Evolutionary conservation across 208 protist species (phyloP), one percentile per base, ranked within the genome.

Genomic region (Angomonas ambiguus): DNA sequence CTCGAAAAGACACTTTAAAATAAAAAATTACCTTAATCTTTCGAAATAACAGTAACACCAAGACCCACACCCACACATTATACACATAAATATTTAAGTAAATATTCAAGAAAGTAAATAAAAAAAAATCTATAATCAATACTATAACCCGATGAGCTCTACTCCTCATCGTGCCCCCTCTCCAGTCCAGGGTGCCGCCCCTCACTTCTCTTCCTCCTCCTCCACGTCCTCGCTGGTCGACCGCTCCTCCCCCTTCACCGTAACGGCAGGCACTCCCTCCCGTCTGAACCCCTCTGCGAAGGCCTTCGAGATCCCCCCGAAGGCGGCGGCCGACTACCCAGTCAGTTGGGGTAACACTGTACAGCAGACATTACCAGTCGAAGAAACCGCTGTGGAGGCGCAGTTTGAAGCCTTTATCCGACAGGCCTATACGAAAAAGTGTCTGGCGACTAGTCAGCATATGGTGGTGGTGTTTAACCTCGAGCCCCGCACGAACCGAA

Each of bases 381-480:
- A 79, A 20, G 38, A 59, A 31, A 28, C 34, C 33, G 30, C 45
- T 28, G 38, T 74, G 62, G 41, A 79, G 63, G 63, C 61, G 38
- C 27, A 72, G 34, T 62, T 79, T 45, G 62, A 82, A 60, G 62
- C 49, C 20, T 74, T 74, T 62, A 72, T 94, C 24, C 74, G 64
- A 27, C 51, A 69, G 42, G 32, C 57, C 10, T 91, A 82, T 62
- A 69, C 56, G 27, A 28, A 62, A 22, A 56, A 66, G 42, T 91
- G 79, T 65, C 18, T 34, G 35, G 67, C 45, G 1, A 64, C 71
- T 25, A 41, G 56, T 2, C 71, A 74, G 38, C 85, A 91, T 71
- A 82, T 95, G 69, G 72, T 92, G 28, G 76, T 76, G 11, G 89
- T 95, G 24, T 80, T 91, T 49, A 86, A 91, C 72, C 72, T 95